Conservation (phyloP, 768 basidiomycete genomes). For the Dentipellis sp. region DNA sequence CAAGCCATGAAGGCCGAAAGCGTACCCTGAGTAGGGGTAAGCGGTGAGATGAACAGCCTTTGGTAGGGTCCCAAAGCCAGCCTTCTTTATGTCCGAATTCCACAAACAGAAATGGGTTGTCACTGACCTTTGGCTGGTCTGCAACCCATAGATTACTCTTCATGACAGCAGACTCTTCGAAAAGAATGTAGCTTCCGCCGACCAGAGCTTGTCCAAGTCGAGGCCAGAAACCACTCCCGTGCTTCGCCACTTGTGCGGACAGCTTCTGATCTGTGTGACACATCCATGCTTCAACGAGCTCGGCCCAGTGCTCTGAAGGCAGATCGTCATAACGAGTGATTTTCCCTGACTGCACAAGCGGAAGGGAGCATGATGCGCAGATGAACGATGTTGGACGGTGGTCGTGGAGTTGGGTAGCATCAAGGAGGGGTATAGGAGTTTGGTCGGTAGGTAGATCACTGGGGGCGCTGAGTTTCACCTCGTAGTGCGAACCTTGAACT, state of each 20-base stretch:
- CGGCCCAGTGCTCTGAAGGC: slow-evolving; percentile 96
- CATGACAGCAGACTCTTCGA: slow-evolving; percentile 52
- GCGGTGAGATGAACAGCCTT: slow-evolving; percentile 33
- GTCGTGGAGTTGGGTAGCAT: slow-evolving; percentile 54
- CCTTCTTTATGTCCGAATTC: slow-evolving; percentile 86
- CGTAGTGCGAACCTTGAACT: slow-evolving; percentile 48
- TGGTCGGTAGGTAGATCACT: slow-evolving; percentile 11
- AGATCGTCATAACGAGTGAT: slow-evolving; percentile 65
- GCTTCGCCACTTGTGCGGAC: slow-evolving; percentile 55
- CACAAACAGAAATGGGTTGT: slow-evolving; percentile 1
- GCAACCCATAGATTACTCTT: slow-evolving; percentile 39
- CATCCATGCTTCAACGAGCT: slow-evolving; percentile 97
- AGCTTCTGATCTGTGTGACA: slow-evolving; percentile 88
- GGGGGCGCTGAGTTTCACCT: slow-evolving; percentile 54
- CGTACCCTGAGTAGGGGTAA: not conserved
- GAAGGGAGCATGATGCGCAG: slow-evolving; percentile 74
- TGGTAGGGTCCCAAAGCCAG: slow-evolving; percentile 67
- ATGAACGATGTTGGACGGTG: slow-evolving; percentile 56
- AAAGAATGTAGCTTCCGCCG: slow-evolving; percentile 83
- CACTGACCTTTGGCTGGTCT: slow-evolving; percentile 48
- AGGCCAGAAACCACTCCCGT: slow-evolving; percentile 74
- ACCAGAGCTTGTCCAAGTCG: slow-evolving; percentile 63
- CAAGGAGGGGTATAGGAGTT: slow-evolving; percentile 41
- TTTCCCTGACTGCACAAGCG: slow-evolving; percentile 45
- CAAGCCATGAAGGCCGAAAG: slow-evolving; percentile 10